Evolutionary conservation across 257 asterid species (phyloP).

Genomic region (Gentiana macrophylla): DNA sequence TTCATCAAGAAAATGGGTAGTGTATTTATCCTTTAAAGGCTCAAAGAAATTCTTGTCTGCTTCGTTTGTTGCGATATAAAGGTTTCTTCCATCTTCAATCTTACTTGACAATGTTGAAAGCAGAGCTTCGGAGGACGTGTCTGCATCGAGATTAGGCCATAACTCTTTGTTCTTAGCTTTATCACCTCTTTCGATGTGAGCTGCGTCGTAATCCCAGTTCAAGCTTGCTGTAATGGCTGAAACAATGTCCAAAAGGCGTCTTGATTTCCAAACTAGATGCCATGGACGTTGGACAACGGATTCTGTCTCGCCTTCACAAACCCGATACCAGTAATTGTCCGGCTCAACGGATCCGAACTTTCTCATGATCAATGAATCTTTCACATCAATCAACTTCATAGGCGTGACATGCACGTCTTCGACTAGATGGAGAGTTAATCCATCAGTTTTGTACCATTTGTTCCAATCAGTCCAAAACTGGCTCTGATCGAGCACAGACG

Average conservation of each 20-base stretch:
- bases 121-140: constrained; percentile 50
- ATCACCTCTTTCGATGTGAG: constrained; percentile 65
- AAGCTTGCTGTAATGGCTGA: constrained; percentile 49
- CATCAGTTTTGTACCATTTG: constrained; percentile 43
- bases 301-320: constrained; percentile 68
- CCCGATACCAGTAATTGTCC: constrained; percentile 70
- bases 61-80: constrained; percentile 62
- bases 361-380: constrained; percentile 56
- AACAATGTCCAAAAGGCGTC: constrained; percentile 49
- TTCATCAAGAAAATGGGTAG: constrained; percentile 66
- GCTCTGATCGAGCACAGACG: constrained; percentile 49
- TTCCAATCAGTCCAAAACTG: constrained; percentile 66
- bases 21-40: constrained; percentile 62
- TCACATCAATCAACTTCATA: constrained; percentile 42
- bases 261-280: constrained; percentile 60
- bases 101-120: constrained; percentile 32
- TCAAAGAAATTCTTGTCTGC: constrained; percentile 33
- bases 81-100: constrained; percentile 44
- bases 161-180: constrained; percentile 39
- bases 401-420: constrained; percentile 63
- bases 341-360: constrained; percentile 68
- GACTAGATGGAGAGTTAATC: constrained; percentile 52
- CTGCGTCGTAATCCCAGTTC: constrained; percentile 70
- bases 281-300: constrained; percentile 59
- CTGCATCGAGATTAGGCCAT: constrained; percentile 65